Base-by-base conservation (phyloP, 257 asterid species). In the Nemophila menziesii region DNA sequence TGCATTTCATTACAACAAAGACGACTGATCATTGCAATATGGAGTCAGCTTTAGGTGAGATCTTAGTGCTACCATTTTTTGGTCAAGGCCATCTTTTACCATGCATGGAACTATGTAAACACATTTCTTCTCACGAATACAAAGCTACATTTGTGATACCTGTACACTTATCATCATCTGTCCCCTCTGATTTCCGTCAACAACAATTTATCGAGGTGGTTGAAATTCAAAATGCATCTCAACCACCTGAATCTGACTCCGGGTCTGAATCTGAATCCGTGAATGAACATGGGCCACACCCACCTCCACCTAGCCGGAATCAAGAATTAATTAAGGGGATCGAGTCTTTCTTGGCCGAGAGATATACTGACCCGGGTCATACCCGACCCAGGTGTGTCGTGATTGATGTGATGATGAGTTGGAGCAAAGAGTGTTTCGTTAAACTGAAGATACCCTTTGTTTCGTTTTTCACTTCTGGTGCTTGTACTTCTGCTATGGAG, bases 31-130 rank as follows among this genome's bases (percentile, higher is more conserved):
- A n/a, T n/a, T 3, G 4, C 12, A 48, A 48, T 5, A 74, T 81
- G 76, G 80, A 55, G 57, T 48, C 24, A 59, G 50, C 24, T 22
- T 22, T 22, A 0, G 64, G 58, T 42, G 92, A 80, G 54, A 64
- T 84, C 36, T 36, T 80, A 53, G 73, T 84, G 50, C 43, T 84
- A 16, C 93, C 95, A 10, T 80, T 80, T 49, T 84, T 74, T 52
- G 95, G 95, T 0, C 93, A 73, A 41, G 93, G 93, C 51, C 95
- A 84, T 41, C 69, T 84, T 33, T 59, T 61, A 10, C 92, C 95
- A 0, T 66, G 69, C 56, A 69, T 64, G 16, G 95, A 84, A 65
- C 72, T 84, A 22, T 77, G 92, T 62, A 76, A 57, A 65, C 73
- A 55, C 42, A 41, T 76, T 1, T 59, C 80, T 5, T 61, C 72